Conservation (phyloP, 2,329 filamentous ascomycete genomes). For the Hymenotorrendiella dingleyae region DNA sequence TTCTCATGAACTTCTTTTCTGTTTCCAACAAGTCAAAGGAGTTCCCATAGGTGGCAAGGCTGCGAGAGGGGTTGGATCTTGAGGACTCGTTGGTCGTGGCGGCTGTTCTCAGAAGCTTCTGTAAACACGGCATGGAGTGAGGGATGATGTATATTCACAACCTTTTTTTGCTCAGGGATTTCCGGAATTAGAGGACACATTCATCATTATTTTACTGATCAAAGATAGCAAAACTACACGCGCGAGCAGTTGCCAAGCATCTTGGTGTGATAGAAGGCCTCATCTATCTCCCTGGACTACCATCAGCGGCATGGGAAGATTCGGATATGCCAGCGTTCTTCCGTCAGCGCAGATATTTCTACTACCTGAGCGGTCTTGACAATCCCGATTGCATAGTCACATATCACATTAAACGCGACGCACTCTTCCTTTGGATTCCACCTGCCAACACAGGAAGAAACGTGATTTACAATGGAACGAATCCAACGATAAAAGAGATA, state of each 20-base stretch:
- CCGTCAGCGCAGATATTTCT: conserved; percentile 56
- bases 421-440: conserved; percentile 68
- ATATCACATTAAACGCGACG: conserved; percentile 53
- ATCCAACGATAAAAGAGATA: conserved; percentile 56
- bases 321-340: conserved; percentile 52
- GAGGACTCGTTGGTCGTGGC: too few relatives aligned
- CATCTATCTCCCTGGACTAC: conserved; percentile 50
- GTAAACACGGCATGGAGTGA: too few relatives aligned
- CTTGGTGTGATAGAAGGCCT: conserved; percentile 40
- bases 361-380: conserved; percentile 50
- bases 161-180: too few relatives aligned
- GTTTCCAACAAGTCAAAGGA: too few relatives aligned
- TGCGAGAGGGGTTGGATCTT: too few relatives aligned
- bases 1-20: too few relatives aligned
- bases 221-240: conserved; percentile 47
- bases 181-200: too few relatives aligned
- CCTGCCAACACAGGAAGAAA: conserved; percentile 53
- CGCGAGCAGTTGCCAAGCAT: conserved; percentile 37
- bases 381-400: conserved; percentile 49
- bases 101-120: too few relatives aligned
- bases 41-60: too few relatives aligned
- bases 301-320: conserved; percentile 46
- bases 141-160: too few relatives aligned
- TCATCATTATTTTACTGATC: too few relatives aligned
- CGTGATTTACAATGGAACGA: conserved; percentile 58